Base-by-base conservation (phyloP, 148 eudicot genomes). In the Dianthus caryophyllus region DNA sequence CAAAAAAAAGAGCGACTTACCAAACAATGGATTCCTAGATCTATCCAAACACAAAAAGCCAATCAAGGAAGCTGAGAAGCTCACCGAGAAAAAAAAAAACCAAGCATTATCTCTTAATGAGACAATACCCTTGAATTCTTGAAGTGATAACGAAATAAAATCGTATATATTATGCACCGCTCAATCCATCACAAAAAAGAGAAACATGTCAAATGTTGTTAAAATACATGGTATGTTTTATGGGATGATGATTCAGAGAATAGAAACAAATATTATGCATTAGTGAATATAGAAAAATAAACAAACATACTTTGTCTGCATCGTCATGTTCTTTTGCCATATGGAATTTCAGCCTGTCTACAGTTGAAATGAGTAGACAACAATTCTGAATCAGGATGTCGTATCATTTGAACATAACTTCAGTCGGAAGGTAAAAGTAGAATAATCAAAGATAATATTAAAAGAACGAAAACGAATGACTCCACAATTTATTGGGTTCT, bases 291-390 rank as follows among this genome's bases (percentile, higher is more conserved):
- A 20, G 22, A 55, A 48, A 65, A 57, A 33, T 22, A 24, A 65
- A 52, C 17, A 21, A 21, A 73, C 80, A 41, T 75, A 81, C 85
- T 43, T 51, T 63, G 66, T 47, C 57, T 66, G 58, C 70, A 44
- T 62, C 74, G 64, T 75, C 68, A 46, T 70, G 58, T 66, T 75
- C 77, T 68, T 38, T 67, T 20, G 70, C 46, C 67, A 64, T 33
- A 64, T 67, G 63, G 25, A 66, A 70, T 69, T 27, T 26, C 66
- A 69, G 67, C 31, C 74, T 79, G 50, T 77, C 85, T 81, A 57
- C 64, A 63, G 13, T 20, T 54, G 43, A 67, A 49, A 26, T 10
- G 9, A 59, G 50, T 64, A 6, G 20, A 38, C 27, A 24, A 30
- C 58, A 36, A 10, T 73, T 49, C 38, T 58, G 62, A 58, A n/a